Evolutionary conservation across 106 monocot species (phyloP), one percentile per base, ranked within the genome.

Genomic region (Agapanthus africanus): DNA sequence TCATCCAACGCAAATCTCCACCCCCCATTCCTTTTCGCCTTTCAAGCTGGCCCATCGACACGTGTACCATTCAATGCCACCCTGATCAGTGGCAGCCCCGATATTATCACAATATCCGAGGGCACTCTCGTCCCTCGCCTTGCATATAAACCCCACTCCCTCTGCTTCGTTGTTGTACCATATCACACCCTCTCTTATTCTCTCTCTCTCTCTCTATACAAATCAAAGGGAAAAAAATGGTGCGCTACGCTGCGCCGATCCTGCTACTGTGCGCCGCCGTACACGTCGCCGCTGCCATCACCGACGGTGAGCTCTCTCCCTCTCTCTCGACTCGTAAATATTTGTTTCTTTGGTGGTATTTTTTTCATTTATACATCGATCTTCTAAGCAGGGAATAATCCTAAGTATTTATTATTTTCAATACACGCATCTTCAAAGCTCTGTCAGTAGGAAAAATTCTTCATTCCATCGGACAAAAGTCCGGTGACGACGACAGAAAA

Each of bases 201-300:
- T n/a, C n/a, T n/a, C 46, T 19, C 19, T 37, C 15, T 39, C 7
- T 25, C 10, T 65, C 40, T 66, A 19, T 44, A 2, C 11, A 2
- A 2, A 39, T n/a, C 5, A n/a, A 32, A 27, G 21, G 9, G 15
- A 65, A 25, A 23, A 52, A 16, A 10, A 74, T 72, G 78, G 4
- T 46, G 41, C 78, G 66, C 11, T 67, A 47, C 42, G 44, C 28
- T 67, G 71, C 76, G 59, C 35, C 60, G 36, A 7, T 71, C 32
- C 56, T 81, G 51, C 59, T 81, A 41, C 7, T 81, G 40, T 81
- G 76, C 80, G 67, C 80, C 34, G 59, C 71, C 18, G 14, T 61
- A 14, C 41, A 63, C 60, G 39, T 72, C 21, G 72, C 72, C 54
- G 40, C 36, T 0, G 72, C 76, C 52, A 51, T 72, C 71, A 71